Evolutionary conservation across 225 moss, liverwort and hornwort genomes (phyloP).

Genomic region (Asterella californica): DNA sequence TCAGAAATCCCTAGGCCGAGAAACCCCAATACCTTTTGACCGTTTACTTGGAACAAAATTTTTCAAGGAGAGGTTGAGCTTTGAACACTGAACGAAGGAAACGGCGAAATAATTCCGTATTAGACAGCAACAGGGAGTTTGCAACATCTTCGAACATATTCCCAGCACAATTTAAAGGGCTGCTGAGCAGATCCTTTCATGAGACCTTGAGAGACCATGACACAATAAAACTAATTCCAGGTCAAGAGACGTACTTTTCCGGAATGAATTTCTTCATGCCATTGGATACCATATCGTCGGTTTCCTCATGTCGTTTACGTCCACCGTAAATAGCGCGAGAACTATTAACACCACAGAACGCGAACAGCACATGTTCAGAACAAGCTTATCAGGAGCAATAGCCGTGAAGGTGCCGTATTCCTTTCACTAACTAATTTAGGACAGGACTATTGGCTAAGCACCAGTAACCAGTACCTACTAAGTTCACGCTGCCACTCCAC

Average conservation of each 20-base stretch:
- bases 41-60: neutral
- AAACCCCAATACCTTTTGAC: neutral
- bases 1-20: neutral
- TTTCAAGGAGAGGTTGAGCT: neutral
- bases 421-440: neutral
- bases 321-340: conserved; percentile 54
- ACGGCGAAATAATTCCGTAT: no score
- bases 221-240: no score
- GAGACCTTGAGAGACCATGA: neutral
- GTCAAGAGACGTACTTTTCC: conserved; percentile 37
- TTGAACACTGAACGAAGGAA: neutral
- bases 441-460: conserved; percentile 7
- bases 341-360: conserved; percentile 22
- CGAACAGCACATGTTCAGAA: neutral
- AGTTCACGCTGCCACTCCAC: conserved; percentile 99
- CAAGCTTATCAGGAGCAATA: neutral
- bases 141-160: neutral
- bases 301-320: conserved; percentile 52
- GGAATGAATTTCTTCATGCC: conserved; percentile 31
- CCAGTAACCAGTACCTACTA: conserved; percentile 59
- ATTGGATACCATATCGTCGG: conserved; percentile 36
- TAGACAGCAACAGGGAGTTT: neutral
- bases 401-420: neutral
- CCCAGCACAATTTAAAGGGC: neutral
- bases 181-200: neutral